Base-by-base conservation (phyloP, 169 alveolate genomes). In the Plasmodium ovale region DNA sequence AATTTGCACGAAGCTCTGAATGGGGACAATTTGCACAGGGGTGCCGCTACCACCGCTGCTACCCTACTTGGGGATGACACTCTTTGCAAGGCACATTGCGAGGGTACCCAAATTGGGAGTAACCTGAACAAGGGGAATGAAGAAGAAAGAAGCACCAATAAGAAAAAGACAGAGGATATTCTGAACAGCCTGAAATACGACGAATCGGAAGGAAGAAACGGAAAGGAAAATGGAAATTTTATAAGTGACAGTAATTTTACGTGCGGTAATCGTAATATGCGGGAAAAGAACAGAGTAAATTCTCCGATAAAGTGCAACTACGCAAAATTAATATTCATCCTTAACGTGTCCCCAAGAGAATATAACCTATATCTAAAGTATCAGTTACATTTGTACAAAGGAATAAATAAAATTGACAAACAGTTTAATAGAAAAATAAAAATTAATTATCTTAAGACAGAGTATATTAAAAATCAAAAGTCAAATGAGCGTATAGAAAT, bases 281-380 rank as follows among this genome's bases (percentile, higher is more conserved):
- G 16, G 12, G 56, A 47, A 14, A 47, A n/a, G 25, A 21, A 47
- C 16, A 47, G 16, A 21, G 16, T 47, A 47, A 5, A 5, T 4
- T 47, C 12, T 21, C 56, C 56, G 6, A 47, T 21, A 14, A 47
- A 47, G 12, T n/a, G 25, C 7, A 47, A 47, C 56, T 14, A 47
- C 12, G 16, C 12, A 3, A 85, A 85, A 85, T 53, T 85, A 2
- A 85, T 85, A 54, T 85, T 85, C 53, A 85, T 85, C 29, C 35
- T 85, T 9, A 85, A 85, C 39, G 91, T 85, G 0, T 64, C 91
- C 0, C 91, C 91, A 6, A 85, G 56, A 33, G 91, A 85, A 37
- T 69, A 85, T 47, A 85, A 56, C 44, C 5, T 85, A 3, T 85
- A 68, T 33, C n/a, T 85, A 35, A 85, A 67, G 49, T 85, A 85